Conservation (phyloP, 805 yeast species). For the Danielia reshetovae region DNA sequence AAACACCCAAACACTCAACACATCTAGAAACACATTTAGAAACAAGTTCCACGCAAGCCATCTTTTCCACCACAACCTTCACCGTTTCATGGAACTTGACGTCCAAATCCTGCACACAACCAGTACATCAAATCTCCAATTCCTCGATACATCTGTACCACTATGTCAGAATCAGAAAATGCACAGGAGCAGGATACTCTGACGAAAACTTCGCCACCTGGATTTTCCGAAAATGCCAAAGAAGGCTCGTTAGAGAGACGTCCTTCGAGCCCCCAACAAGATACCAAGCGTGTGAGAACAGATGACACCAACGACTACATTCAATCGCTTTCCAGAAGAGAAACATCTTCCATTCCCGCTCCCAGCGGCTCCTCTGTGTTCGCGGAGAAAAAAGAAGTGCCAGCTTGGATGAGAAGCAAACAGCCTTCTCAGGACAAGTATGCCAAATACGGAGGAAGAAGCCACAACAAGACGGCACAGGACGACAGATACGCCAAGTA, state of each 20-base stretch:
- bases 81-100: no score
- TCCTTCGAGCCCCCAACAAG: not conserved
- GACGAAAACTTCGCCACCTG: no score
- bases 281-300: not conserved
- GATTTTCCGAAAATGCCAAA: not conserved
- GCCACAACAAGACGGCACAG: not conserved
- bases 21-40: slow-evolving; percentile 5
- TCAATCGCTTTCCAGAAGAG: slow-evolving; percentile 13
- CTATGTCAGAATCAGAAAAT: no score
- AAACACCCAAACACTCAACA: slow-evolving; percentile 3
- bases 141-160: no score
- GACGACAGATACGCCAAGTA: slow-evolving; percentile 13
- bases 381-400: slow-evolving; percentile 17
- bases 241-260: not conserved
- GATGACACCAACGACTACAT: slow-evolving; percentile 10
- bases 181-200: no score
- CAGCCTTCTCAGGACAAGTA: slow-evolving; percentile 27
- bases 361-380: slow-evolving; percentile 22
- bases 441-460: slow-evolving; percentile 33
- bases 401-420: slow-evolving; percentile 38
- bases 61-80: no score
- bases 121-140: no score
- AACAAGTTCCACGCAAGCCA: no score
- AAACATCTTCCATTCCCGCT: slow-evolving; percentile 2
- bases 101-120: no score